Base-by-base conservation (phyloP, 164 flowering plant species). In the Chloranthus sessilifolius region DNA sequence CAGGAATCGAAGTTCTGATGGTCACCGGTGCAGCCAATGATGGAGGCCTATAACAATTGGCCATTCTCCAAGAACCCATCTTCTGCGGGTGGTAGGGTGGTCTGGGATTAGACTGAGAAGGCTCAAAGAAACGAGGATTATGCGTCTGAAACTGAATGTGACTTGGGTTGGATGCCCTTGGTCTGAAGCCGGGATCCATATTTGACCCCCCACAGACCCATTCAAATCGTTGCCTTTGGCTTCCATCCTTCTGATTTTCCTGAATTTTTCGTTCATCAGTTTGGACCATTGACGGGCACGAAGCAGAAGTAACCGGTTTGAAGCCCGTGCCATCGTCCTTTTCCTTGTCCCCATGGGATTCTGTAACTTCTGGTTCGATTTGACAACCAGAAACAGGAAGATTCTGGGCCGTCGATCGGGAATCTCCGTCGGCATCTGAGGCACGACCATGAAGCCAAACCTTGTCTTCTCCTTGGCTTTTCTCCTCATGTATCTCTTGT, bases 401-500 rank as follows among this genome's bases (percentile, higher is more conserved):
- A 1, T 45, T 62, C 19, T 46, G 55, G 20, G 29, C 50, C 5
- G 58, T 25, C 41, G 20, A 30, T 58, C 52, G 22, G 48, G 30
- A 41, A 42, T 11, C 57, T 7, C 27, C 31, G 7, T 46, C 36
- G 5, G 48, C 16, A 20, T 60, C 56, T 9, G 48, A 31, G 7
- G 39, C 17, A 12, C 36, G 29, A 17, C 39, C 29, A 26, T 19
- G 60, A 38, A 45, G 28, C 52, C 58, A 45, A 5, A 46, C 52
- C 7, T 58, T 25, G 3, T 50, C 61, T 28, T 59, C 59, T 10
- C 15, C 45, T 50, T 33, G 53, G 24, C 52, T 29, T 60, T 59
- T 74, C 53, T 74, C 82, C 41, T 70, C 80, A 15, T 67, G 63
- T 59, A 75, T 68, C 68, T 77, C 85, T 46, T 70, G 77, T 64